Evolutionary conservation across 352 stramenopile species (phyloP).

Genomic region (Pythium brassicae): DNA sequence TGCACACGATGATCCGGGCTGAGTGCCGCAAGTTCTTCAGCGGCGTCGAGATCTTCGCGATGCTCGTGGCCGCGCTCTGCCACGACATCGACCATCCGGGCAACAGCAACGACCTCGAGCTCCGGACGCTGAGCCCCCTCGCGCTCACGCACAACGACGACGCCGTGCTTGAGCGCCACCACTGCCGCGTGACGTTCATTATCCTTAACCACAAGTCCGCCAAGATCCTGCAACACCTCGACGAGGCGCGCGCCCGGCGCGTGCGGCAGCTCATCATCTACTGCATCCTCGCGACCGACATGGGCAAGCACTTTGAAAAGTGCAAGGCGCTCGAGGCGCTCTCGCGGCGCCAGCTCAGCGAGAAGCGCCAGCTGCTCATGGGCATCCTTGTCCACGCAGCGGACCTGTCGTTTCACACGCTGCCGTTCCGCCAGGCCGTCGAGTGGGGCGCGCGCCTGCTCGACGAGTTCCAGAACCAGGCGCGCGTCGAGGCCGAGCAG

Average conservation of each 20-base stretch:
- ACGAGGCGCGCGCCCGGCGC: conserved; percentile 42
- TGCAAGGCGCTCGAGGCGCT: conserved; percentile 61
- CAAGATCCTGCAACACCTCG: conserved; percentile 67
- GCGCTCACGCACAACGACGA: conserved; percentile 84
- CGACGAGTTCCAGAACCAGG: conserved; percentile 74
- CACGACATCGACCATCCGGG: conserved; percentile 85
- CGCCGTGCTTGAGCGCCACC: conserved; percentile 79
- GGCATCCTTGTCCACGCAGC: conserved; percentile 65
- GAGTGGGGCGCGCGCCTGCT: conserved; percentile 61
- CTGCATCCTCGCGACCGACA: conserved; percentile 77
- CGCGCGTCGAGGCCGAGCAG: conserved; percentile 51
- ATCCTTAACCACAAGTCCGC: conserved; percentile 71
- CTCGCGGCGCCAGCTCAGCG: conserved; percentile 45
- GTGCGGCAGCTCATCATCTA: conserved; percentile 60
- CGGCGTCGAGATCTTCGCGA: conserved; percentile 63
- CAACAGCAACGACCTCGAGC: conserved; percentile 83
- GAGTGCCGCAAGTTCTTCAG: conserved; percentile 62
- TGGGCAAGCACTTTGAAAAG: conserved; percentile 73
- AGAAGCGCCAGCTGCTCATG: conserved; percentile 59
- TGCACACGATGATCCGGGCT: conserved; percentile 51
- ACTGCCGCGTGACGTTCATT: conserved; percentile 71
- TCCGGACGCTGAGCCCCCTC: conserved; percentile 68
- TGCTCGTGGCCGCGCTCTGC: conserved; percentile 65
- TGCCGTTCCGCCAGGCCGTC: conserved; percentile 47
- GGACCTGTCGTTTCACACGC: conserved; percentile 54